Conservation (phyloP, 2,329 filamentous ascomycete species). For the Lachnellula suecica region DNA sequence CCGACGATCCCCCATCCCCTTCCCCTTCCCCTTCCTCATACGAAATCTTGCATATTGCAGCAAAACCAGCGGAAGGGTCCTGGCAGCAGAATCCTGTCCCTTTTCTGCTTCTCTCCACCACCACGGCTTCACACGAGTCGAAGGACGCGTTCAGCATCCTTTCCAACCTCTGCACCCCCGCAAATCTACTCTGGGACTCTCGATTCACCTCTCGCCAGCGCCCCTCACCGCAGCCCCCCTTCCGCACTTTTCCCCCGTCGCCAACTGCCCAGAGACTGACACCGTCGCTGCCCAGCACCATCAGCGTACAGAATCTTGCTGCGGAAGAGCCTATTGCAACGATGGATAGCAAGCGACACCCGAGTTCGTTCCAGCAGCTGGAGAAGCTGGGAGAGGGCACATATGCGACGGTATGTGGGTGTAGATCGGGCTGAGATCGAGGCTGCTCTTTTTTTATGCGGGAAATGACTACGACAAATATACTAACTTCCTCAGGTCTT, state of each 20-base stretch:
- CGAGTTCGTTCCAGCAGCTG: constrained; percentile 93
- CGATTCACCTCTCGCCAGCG: constrained; percentile 35
- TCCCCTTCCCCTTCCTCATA: background rate
- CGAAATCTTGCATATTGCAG: background rate
- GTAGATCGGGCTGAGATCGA: too few relatives aligned
- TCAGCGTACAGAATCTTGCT: constrained; percentile 33
- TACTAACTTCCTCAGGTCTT: constrained; percentile 68
- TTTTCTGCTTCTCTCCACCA: constrained; percentile 18
- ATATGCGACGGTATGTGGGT: constrained; percentile 78
- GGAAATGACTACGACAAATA: background rate
- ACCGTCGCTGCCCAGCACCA: constrained; percentile 31
- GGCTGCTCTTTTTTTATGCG: too few relatives aligned
- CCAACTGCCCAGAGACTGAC: constrained; percentile 22
- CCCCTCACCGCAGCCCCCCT: constrained; percentile 24
- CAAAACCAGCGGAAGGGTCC: background rate
- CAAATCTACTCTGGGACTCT: constrained; percentile 41
- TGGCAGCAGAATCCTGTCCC: background rate
- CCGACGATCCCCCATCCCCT: constrained; percentile 5
- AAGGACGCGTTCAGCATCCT: constrained; percentile 31
- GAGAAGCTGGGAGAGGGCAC: constrained; percentile 98
- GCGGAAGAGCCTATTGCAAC: constrained; percentile 19
- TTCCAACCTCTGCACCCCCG: constrained; percentile 36
- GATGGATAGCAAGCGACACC: constrained; percentile 94
- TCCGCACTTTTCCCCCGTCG: constrained; percentile 32
- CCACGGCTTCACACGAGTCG: constrained; percentile 33